Evolutionary conservation across 2,329 filamentous ascomycete genomes (phyloP).

Genomic region (Cladorrhinum sp.): DNA sequence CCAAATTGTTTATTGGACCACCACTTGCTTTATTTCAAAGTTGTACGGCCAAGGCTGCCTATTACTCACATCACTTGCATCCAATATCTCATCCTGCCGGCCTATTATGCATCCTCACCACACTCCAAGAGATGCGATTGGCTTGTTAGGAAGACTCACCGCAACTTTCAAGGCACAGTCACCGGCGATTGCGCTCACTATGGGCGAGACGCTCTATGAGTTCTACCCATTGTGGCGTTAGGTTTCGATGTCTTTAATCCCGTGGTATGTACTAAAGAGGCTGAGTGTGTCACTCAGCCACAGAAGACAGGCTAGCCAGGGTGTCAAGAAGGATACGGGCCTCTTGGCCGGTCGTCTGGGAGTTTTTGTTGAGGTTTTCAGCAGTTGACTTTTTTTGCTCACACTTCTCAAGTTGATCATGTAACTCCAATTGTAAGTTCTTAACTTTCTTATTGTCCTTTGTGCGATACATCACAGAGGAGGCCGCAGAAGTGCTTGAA

Average conservation of each 20-base stretch:
- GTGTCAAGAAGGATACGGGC: background rate
- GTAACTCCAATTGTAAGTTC: background rate
- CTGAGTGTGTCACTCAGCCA: background rate
- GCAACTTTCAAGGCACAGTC: background rate
- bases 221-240: background rate
- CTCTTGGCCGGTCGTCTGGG: background rate
- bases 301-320: background rate
- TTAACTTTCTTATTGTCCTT: background rate
- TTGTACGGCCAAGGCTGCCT: background rate
- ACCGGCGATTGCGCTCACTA: too few relatives aligned
- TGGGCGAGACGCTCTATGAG: background rate
- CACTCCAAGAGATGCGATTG: background rate
- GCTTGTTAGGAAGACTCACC: background rate
- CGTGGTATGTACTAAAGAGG: background rate
- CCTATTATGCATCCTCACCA: background rate
- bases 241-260: background rate
- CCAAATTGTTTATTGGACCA: too few relatives aligned
- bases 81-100: background rate
- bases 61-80: background rate
- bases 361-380: background rate
- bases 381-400: background rate
- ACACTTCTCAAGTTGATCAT: too few relatives aligned
- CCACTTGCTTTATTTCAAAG: too few relatives aligned
- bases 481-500: background rate
- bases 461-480: background rate